These are phyloP conservation scores for Fusarium sp. DNA, from an alignment of 2,329 filamentous ascomycete genomes.

Conservation along the genomic window DNA sequence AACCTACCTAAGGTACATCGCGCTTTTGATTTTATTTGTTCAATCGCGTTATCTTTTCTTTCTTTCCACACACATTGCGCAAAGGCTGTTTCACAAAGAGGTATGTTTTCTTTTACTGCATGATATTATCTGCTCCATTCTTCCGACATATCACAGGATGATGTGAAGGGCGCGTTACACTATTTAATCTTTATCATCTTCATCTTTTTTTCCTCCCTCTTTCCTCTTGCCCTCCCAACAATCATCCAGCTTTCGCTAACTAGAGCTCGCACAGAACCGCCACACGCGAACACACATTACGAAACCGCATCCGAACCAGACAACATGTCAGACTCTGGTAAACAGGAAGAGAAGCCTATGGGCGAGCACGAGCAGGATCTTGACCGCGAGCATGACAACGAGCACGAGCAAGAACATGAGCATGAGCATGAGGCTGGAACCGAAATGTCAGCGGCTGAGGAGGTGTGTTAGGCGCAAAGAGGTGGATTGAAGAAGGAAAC, in stretches of 20 bases:
- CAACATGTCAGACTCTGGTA: slow-evolving; percentile 53
- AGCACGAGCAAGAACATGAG: slow-evolving; percentile 45
- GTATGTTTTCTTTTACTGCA: slow-evolving; percentile 13
- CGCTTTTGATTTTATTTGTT: slow-evolving; percentile 4
- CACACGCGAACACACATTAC: slow-evolving; percentile 5
- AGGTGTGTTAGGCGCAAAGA: slow-evolving; percentile 54
- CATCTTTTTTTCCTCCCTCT: slow-evolving; percentile 10
- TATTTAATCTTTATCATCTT: slow-evolving; percentile 2
- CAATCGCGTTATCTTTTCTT: background rate
- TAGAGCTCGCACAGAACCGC: slow-evolving; percentile 8
- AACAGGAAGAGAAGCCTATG: slow-evolving; percentile 50
- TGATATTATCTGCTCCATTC: background rate
- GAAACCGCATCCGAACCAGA: background rate
- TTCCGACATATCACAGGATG: slow-evolving; percentile 19
- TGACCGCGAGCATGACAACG: slow-evolving; percentile 43
- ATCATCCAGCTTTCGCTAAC: slow-evolving; percentile 27
- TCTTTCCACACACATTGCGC: background rate
- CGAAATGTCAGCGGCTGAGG: slow-evolving; percentile 52
- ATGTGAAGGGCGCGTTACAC: slow-evolving; percentile 31
- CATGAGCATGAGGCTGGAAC: slow-evolving; percentile 50
- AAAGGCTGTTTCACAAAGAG: slow-evolving; percentile 7
- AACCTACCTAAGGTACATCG: slow-evolving; percentile 2
- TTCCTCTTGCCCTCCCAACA: slow-evolving; percentile 8
- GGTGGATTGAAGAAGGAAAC: slow-evolving; percentile 48
- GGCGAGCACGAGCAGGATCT: slow-evolving; percentile 47